A percentile compares a stretch with the other conserved stretches of the same genome.
Evolutionary conservation across 179 eudicot genomes (phyloP).

Genomic region (Vitellaria paradoxa): DNA sequence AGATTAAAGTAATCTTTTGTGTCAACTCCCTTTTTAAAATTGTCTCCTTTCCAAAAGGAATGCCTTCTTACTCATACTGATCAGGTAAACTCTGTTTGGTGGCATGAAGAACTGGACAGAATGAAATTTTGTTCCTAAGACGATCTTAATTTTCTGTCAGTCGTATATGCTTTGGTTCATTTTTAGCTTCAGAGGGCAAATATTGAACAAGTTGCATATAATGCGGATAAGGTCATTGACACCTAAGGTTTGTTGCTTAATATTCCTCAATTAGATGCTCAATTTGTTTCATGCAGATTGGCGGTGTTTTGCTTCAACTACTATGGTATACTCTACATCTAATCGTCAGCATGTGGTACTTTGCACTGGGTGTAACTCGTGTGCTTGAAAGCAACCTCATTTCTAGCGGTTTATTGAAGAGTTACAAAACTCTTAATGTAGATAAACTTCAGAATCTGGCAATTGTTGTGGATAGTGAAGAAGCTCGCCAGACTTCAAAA

Average conservation of each 20-base stretch:
- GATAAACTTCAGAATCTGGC: conserved; percentile 68
- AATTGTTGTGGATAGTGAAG: conserved; percentile 82
- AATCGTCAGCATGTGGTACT: conserved; percentile 48
- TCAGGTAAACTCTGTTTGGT: no score
- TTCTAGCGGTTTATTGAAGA: conserved; percentile 39
- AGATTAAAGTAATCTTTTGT: not conserved
- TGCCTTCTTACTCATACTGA: not conserved
- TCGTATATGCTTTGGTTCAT: not conserved
- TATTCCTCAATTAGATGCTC: not conserved
- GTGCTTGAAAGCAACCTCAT: conserved; percentile 63
- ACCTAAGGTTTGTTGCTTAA: not conserved
- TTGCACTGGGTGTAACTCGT: conserved; percentile 23
- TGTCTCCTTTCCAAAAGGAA: not conserved
- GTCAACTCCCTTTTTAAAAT: not conserved
- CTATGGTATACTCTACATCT: conserved; percentile 61
- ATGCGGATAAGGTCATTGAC: not conserved
- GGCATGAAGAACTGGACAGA: no score
- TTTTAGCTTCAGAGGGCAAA: no score
- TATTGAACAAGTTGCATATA: not conserved
- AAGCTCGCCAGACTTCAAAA: conserved; percentile 51
- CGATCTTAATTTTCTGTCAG: no score
- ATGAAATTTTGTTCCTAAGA: no score
- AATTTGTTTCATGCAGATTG: conserved; percentile 43
- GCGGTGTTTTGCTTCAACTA: conserved; percentile 34
- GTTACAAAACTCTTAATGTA: conserved; percentile 45